phyloP scores from a whole-genome alignment of 345 rosid species.

The Ricinus communis region DNA sequence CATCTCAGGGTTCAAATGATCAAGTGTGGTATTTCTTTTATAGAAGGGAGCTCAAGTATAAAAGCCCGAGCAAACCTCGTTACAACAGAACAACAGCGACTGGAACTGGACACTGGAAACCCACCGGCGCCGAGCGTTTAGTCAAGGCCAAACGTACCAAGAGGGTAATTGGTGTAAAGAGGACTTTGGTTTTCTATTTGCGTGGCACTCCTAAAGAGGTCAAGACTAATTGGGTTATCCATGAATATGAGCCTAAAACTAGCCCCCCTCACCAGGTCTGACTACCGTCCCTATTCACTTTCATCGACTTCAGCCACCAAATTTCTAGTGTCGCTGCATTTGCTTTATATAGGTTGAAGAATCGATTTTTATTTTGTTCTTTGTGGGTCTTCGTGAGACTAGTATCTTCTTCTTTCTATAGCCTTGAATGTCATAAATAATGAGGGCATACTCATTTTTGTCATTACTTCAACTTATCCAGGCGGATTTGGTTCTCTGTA shows the following conservation, averaged over 20 bases:
- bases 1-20: not conserved
- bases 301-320: not conserved
- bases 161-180: conserved; percentile 10
- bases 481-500: not conserved
- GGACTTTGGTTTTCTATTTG: conserved; percentile 14
- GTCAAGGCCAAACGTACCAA: conserved; percentile 1
- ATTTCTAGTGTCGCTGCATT: not conserved
- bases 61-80: not conserved
- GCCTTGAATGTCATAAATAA: not conserved
- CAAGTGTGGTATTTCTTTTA: conserved; percentile 22
- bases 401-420: not conserved
- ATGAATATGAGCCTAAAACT: conserved; percentile 9
- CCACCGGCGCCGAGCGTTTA: conserved; percentile 7
- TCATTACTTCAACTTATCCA: not conserved
- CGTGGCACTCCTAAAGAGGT: conserved; percentile 13
- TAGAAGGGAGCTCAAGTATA: conserved; percentile 3
- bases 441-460: not conserved
- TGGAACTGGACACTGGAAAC: conserved; percentile 26
- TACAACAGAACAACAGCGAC: conserved; percentile 14
- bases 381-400: too few species aligned
- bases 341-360: too few species aligned
- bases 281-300: not conserved
- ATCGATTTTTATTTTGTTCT: too few species aligned
- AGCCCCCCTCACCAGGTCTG: conserved; percentile 6
- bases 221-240: conserved; percentile 24